A percentile compares a stretch with the other conserved stretches of the same genome.
These are phyloP conservation scores for Tetraselmis chui DNA, from an alignment of 139 green algal species.

Conservation along the genomic window DNA sequence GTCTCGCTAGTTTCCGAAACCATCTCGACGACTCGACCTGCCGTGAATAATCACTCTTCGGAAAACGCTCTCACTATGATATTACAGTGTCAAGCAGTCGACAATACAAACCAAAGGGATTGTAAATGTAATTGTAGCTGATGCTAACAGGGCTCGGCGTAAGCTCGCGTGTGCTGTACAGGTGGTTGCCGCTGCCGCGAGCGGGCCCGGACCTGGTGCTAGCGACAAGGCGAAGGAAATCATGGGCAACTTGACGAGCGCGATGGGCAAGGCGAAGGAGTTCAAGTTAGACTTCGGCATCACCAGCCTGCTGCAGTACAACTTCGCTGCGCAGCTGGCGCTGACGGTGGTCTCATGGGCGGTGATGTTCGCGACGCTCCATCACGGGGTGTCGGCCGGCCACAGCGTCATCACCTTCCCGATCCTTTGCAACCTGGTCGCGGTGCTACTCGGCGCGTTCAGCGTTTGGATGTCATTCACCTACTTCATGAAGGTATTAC, in stretches of 20 bases:
- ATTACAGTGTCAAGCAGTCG: no score
- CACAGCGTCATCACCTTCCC: slow-evolving; percentile 13
- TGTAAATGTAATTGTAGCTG: no score
- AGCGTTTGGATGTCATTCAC: slow-evolving; percentile 24
- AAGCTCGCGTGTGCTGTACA: no score
- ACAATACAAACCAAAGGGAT: no score
- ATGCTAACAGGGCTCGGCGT: no score
- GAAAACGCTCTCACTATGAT: no score
- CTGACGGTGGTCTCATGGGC: slow-evolving; percentile 24
- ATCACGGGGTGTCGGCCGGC: slow-evolving; percentile 11
- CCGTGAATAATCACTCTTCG: no score
- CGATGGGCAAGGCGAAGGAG: background rate
- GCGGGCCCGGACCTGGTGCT: no score
- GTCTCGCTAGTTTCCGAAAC: no score
- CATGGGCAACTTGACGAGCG: background rate
- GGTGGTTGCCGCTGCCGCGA: no score
- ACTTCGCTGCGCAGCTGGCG: slow-evolving; percentile 24
- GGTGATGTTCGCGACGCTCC: slow-evolving; percentile 21
- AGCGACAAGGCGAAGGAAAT: background rate
- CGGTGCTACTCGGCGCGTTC: slow-evolving; percentile 20
- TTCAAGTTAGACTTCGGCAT: slow-evolving; percentile 18
- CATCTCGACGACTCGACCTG: no score
- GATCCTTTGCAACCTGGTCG: slow-evolving; percentile 11
- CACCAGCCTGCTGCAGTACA: slow-evolving; percentile 16
- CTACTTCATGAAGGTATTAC: slow-evolving; percentile 20